Base-by-base conservation (phyloP, 129 eudicot species). In the Flaveria sonorensis region DNA sequence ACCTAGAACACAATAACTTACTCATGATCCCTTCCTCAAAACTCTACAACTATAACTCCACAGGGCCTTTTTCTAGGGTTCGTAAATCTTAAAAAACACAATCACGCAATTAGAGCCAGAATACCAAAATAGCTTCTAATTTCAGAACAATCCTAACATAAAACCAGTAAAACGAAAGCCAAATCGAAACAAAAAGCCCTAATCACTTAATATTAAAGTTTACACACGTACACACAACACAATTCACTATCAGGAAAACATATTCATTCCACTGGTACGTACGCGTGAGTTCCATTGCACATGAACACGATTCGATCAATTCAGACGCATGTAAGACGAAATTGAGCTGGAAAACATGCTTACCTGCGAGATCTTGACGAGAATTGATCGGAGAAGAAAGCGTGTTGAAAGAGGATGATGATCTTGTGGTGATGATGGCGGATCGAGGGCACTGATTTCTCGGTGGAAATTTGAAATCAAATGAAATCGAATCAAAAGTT, bases 351-450 rank as follows among this genome's bases (percentile, higher is more conserved):
- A 65, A 51, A 61, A 3, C 57, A 42, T 15, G 50, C 7, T 26
- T 78, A 77, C 81, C 70, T 39, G 76, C 42, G 43, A 55, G 74
- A 67, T 75, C 79, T 75, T 23, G 71, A 10, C 18, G 15, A 15
- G n/a, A 57, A 53, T 78, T 69, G 82, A 78, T 78, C 42, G 28
- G 72, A 70, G 77, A 71, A 79, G 82, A 79, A 71, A 71, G 82
- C 56, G 81, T 18, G 75, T 77, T 77, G 76, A 69, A 79, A 50
- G 50, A 63, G 60, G 43, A 74, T 45, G 79, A 26, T 53, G 16
- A 32, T 65, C 3, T 4, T 0, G 11, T 45, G 50, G 64, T 64
- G 52, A 65, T 13, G 42, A 65, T 65, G 80, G 64, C 16, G 63
- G 74, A 76, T 76, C 74, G 75, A 65, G 64, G 20, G 73, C 52